A percentile compares a stretch with the other conserved stretches of the same genome.
These are phyloP conservation scores for Lipomyces starkeyi DNA, from an alignment of 805 yeast genomes.

Conservation along the genomic window DNA sequence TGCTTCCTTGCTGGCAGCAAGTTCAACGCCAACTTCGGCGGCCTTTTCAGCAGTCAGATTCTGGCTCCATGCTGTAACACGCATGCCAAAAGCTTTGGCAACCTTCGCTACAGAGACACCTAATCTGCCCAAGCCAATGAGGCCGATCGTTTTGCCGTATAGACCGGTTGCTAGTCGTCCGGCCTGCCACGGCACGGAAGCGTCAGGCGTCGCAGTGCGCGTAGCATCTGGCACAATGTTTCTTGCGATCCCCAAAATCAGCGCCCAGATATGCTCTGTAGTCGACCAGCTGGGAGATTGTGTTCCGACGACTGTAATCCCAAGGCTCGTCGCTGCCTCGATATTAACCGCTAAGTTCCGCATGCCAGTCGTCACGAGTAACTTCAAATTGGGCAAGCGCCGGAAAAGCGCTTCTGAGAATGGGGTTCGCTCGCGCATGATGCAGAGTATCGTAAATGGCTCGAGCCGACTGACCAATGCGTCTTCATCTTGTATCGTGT, in stretches of 20 bases:
- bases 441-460: conserved; percentile 35
- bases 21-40: conserved; percentile 14
- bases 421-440: conserved; percentile 40
- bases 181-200: conserved; percentile 36
- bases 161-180: conserved; percentile 35
- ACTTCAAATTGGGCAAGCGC: conserved; percentile 36
- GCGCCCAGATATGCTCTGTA: conserved; percentile 39
- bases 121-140: conserved; percentile 37
- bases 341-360: conserved; percentile 37
- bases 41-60: conserved; percentile 33
- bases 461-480: conserved; percentile 23
- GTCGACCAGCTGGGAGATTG: conserved; percentile 33
- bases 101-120: conserved; percentile 33
- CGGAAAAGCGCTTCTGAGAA: conserved; percentile 23
- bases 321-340: conserved; percentile 31
- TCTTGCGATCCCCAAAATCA: conserved; percentile 32
- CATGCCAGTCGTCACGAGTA: conserved; percentile 37
- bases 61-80: conserved; percentile 39
- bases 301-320: conserved; percentile 36
- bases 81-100: conserved; percentile 38
- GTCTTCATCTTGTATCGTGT: conserved; percentile 20
- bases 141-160: conserved; percentile 35
- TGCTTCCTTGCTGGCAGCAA: conserved; percentile 34
- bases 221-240: conserved; percentile 34
- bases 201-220: conserved; percentile 20